A percentile compares a stretch with the other conserved stretches of the same genome.
Conservation (phyloP, 768 basidiomycete species). For the Lactarius evosmus region DNA sequence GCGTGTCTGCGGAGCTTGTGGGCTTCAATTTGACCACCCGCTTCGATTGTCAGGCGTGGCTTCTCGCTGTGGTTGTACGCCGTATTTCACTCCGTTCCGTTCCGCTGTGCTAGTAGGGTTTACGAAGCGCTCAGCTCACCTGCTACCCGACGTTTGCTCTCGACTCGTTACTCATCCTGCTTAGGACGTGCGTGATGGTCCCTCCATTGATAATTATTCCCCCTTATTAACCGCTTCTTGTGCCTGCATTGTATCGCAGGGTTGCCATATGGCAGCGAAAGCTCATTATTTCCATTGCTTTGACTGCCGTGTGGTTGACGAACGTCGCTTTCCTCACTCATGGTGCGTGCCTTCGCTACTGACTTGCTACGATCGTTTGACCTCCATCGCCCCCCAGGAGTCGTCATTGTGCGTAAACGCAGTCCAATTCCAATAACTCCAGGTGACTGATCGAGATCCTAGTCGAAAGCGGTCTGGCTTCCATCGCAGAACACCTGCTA, state of each 20-base stretch:
- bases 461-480: conserved; percentile 7
- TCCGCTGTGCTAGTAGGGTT: too few relatives aligned
- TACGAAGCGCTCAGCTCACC: not conserved
- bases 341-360: not conserved
- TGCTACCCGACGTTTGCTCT: not conserved
- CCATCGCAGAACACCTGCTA: not conserved
- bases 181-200: conserved; percentile 2
- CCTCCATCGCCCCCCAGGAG: not conserved
- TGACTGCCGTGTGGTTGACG: conserved; percentile 7
- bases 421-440: not conserved
- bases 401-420: not conserved
- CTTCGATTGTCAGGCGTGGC: conserved; percentile 4
- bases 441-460: not conserved
- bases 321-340: conserved; percentile 10
- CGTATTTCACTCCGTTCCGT: too few relatives aligned
- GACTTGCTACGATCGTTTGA: not conserved
- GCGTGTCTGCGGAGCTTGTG: not conserved
- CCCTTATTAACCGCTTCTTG: not conserved
- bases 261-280: conserved; percentile 9
- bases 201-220: not conserved
- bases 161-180: conserved; percentile 12
- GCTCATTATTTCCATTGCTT: not conserved
- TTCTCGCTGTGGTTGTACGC: not conserved
- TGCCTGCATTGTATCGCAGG: not conserved
- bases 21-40: not conserved